phyloP scores from a whole-genome alignment of 2,329 filamentous ascomycete genomes.

The Sphaceloma murrayae region DNA sequence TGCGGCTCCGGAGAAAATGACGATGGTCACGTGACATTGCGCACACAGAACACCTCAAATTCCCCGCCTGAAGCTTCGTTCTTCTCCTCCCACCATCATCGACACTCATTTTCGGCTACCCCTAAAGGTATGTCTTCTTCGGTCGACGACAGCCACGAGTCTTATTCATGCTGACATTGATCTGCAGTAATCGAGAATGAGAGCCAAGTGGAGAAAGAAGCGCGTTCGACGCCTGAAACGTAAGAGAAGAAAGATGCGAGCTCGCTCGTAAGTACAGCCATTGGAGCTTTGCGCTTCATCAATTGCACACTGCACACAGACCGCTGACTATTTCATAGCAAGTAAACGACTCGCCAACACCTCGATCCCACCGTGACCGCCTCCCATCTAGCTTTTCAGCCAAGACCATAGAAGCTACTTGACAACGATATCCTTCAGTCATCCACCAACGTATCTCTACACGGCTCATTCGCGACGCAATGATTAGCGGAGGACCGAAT shows the following conservation, averaged over 20 bases:
- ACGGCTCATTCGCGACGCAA: constrained; percentile 12
- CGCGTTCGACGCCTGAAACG: constrained; percentile 96
- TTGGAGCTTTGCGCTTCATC: background rate
- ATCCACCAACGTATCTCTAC: constrained; percentile 4
- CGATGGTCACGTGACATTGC: too few species aligned
- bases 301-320: background rate
- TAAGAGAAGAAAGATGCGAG: constrained; percentile 99
- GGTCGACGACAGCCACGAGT: too few species aligned
- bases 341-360: constrained; percentile 40
- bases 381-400: background rate
- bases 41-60: constrained; percentile 22
- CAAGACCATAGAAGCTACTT: background rate
- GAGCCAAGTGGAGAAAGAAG: constrained; percentile 99
- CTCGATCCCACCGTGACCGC: constrained; percentile 21
- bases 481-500: constrained; percentile 11
- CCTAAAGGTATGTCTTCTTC: constrained; percentile 31
- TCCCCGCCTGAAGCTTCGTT: constrained; percentile 19
- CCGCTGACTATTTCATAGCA: constrained; percentile 26
- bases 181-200: constrained; percentile 47
- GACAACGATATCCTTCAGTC: constrained; percentile 1
- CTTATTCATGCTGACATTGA: too few species aligned
- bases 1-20: too few species aligned
- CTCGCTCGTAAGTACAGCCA: constrained; percentile 66
- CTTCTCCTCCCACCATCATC: constrained; percentile 30
- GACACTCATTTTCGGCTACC: constrained; percentile 36